Evolutionary conservation across 2,329 filamentous ascomycete species (phyloP).

Genomic region (Pleomassaria siparia): DNA sequence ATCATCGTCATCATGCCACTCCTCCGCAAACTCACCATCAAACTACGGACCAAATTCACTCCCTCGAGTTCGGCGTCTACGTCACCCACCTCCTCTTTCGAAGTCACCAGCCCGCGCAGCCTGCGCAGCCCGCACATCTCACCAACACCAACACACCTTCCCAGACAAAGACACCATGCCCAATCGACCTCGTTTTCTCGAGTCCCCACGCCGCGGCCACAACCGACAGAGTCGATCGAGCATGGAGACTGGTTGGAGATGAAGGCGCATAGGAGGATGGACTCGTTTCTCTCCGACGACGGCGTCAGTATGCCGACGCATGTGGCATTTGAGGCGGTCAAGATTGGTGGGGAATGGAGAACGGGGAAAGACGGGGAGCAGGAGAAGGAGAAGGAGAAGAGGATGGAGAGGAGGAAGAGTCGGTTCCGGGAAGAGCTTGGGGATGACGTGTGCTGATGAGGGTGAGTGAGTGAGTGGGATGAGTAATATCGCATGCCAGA

Average conservation of each 20-base stretch:
- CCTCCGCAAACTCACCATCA: slow-evolving; percentile 31
- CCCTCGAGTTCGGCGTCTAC: slow-evolving; percentile 13
- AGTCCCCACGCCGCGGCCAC: no score
- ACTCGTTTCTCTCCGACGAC: slow-evolving; percentile 9
- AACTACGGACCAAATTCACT: slow-evolving; percentile 31
- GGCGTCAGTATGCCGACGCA: slow-evolving; percentile 4
- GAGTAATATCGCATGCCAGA: not conserved
- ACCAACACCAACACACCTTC: no score
- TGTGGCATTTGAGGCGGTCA: slow-evolving; percentile 1
- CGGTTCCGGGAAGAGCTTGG: slow-evolving; percentile 35
- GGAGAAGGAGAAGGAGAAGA: slow-evolving; percentile 17
- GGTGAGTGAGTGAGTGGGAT: not conserved
- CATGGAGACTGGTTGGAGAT: not conserved
- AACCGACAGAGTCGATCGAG: not conserved
- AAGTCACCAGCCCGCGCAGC: slow-evolving; percentile 20
- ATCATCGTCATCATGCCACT: slow-evolving; percentile 30
- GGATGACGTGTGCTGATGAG: not conserved
- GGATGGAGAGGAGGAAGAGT: slow-evolving; percentile 28
- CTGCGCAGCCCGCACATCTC: no score
- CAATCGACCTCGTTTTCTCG: no score
- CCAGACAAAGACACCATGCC: no score
- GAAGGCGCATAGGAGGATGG: slow-evolving; percentile 5
- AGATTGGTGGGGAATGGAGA: slow-evolving; percentile 7
- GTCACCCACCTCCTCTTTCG: slow-evolving; percentile 19
- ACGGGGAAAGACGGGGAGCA: no score